Percentiles rank a stretch among this genome's conserved stretches.
Conservation (phyloP, 345 rosid species). For the Zanthoxylum bungeanum region DNA sequence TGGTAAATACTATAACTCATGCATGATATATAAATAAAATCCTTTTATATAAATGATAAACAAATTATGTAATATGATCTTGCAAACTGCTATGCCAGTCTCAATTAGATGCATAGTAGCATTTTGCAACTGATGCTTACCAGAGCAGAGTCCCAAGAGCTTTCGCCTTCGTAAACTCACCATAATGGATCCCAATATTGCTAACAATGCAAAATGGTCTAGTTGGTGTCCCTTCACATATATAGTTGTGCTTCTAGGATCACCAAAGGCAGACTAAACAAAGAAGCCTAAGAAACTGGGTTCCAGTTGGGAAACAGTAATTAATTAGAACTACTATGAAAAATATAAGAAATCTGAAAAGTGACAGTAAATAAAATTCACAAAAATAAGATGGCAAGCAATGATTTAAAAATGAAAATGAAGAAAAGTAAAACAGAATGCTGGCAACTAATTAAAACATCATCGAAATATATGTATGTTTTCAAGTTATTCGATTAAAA, state of each 20-base stretch:
- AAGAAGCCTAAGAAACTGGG: conserved; percentile 1
- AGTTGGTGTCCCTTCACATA: conserved; percentile 21
- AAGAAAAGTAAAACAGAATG: conserved; percentile 2
- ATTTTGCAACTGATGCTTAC: conserved; percentile 37
- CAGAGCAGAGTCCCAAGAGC: conserved; percentile 86
- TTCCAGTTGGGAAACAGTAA: background rate
- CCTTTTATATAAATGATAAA: background rate
- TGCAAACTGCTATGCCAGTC: conserved; percentile 2
- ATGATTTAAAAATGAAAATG: background rate
- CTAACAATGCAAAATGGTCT: conserved; percentile 16
- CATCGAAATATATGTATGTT: background rate
- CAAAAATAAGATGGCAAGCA: background rate
- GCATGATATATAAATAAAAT: conserved; percentile 10
- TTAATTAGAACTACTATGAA: background rate
- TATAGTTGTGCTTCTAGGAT: conserved; percentile 24
- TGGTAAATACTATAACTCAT: conserved; percentile 9
- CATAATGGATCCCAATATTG: conserved; percentile 39
- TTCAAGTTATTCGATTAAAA: background rate
- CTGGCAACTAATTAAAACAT: background rate
- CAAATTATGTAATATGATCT: background rate
- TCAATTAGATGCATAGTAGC: background rate
- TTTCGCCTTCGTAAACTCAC: conserved; percentile 92
- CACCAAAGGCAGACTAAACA: conserved; percentile 12
- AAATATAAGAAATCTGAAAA: conserved; percentile 5
- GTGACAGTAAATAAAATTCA: background rate